Evolutionary conservation across 2,329 filamentous ascomycete genomes (phyloP), one percentile per base, ranked within the genome.

Genomic region (Penicillium sp.): DNA sequence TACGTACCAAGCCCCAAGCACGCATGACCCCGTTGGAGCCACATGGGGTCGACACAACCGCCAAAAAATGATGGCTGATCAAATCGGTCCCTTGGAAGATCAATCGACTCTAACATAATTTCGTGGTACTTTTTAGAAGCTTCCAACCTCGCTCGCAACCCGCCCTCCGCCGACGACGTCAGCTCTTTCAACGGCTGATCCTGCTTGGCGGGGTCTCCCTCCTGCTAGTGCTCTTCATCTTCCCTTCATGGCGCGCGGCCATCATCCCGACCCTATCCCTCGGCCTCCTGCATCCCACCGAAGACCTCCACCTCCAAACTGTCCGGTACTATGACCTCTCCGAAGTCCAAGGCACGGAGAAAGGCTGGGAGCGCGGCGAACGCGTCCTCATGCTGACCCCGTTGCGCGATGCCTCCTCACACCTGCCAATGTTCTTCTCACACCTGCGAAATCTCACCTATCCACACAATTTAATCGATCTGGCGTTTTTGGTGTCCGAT

Each of bases 401-500:
- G 47, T 85, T 99, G 57, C 87, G 95, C 76, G 96, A 99, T 76
- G 95, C 95, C 48, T 88, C 96, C 71, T 84, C 91, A 28, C 95
- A 99, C 82, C 80, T 99, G 51, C 86, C 89, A 62, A 98, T 99
- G 94, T 98, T 99, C 84, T 99, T 99, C 79, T 90, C 90, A n/a
- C 96, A 99, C 74, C 83, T 99, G 59, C 88, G 88, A 67, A 99
- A 99, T 78, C 89, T 99, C 67, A 99, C 95, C 17, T 99, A 99
- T 73, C 95, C 95, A 0, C 95, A 99, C 75, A 90, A 96, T 73
- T 84, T 99, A 53, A 96, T 99, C 73, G 95, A 99, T 75, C 84
- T 99, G 49, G 95, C 95, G 5, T 99, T 99, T 73, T 83, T 99
- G 35, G 95, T 99, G 25, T 97, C 95, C 60, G 95, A 99, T 75